Base-by-base conservation (phyloP, 1,139 yeast genomes). In the Geotrichum citri-aurantii region DNA sequence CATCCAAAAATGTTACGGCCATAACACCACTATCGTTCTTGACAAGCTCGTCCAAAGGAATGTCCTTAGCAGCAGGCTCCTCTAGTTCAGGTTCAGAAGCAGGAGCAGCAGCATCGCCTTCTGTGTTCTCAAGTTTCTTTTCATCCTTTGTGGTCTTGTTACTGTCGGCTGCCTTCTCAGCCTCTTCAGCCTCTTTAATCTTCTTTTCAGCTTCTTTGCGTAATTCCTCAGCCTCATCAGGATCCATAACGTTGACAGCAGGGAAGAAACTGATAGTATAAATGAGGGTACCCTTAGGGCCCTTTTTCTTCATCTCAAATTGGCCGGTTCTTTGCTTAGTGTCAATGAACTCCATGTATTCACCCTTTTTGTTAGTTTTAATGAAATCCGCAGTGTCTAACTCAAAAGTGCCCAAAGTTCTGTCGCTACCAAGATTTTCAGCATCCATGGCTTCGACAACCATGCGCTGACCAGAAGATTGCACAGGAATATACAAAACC, bases 391-490 rank as follows among this genome's bases (percentile, higher is more conserved):
- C 77, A 62, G 89, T 76, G 65, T 83, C 81, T 27, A 93, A 77
- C 66, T 85, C 86, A 73, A 87, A 86, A 14, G 86, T 80, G 57
- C 99, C 99, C 60, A 93, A 80, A 10, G 96, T 82, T 70, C 97
- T 83, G 72, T 95, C 99, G 49, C 84, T 82, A 24, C 86, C 82
- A 59, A 77, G 80, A 61, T 80, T 79, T 73, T 92, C 95, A 52
- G 86, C 88, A 74, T 92, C 98, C 97, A 93, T 88, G 11, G 84
- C 95, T 72, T 93, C 98, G 58, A 95, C 71, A 1, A 91, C 84
- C 64, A 92, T 75, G 68, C 81, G 85, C 72, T 92, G 98, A 69
- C 85, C 85, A 47, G 91, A 82, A 52, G 91, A 86, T 14, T 95
- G 81, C 26, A 93, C 81, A 7, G 96, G 85, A 48, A 89, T 82